phyloP scores from a whole-genome alignment of 2,329 filamentous ascomycete genomes.

The Cercospora sp. region DNA sequence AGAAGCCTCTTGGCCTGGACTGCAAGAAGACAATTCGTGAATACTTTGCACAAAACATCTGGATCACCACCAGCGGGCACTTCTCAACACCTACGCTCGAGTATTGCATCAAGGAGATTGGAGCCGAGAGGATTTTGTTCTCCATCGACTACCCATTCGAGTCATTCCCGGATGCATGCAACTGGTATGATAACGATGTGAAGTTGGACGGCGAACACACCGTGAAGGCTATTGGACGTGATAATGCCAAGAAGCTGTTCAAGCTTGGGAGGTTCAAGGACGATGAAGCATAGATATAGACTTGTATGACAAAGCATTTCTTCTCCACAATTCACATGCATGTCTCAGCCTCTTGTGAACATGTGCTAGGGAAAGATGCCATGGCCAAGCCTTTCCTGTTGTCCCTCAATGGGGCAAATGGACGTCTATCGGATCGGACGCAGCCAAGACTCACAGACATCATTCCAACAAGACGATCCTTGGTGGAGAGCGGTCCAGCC shows the following conservation, averaged over 20 bases:
- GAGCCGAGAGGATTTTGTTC: conserved; percentile 38
- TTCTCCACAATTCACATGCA: background rate
- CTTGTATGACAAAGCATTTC: background rate
- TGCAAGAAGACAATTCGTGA: conserved; percentile 54
- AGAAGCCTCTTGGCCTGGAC: conserved; percentile 52
- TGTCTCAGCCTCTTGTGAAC: background rate
- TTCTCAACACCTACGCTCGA: conserved; percentile 57
- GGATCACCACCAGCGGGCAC: conserved; percentile 59
- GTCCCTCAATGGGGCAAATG: background rate
- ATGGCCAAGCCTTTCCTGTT: background rate
- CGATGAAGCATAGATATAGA: conserved; percentile 16
- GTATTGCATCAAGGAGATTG: conserved; percentile 53
- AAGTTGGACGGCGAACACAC: conserved; percentile 24
- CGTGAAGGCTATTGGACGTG: conserved; percentile 34
- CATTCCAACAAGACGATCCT: background rate
- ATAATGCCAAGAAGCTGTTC: conserved; percentile 37
- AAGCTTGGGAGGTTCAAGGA: conserved; percentile 33
- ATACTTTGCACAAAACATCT: conserved; percentile 59
- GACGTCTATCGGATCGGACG: background rate
- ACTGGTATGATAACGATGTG: conserved; percentile 34
- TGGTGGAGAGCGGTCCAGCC: background rate
- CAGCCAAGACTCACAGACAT: background rate
- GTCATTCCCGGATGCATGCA: conserved; percentile 34
- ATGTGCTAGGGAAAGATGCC: background rate
- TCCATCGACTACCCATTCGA: conserved; percentile 38